Base-by-base conservation (phyloP, 768 basidiomycete genomes). In the Clathrus columnatus region DNA sequence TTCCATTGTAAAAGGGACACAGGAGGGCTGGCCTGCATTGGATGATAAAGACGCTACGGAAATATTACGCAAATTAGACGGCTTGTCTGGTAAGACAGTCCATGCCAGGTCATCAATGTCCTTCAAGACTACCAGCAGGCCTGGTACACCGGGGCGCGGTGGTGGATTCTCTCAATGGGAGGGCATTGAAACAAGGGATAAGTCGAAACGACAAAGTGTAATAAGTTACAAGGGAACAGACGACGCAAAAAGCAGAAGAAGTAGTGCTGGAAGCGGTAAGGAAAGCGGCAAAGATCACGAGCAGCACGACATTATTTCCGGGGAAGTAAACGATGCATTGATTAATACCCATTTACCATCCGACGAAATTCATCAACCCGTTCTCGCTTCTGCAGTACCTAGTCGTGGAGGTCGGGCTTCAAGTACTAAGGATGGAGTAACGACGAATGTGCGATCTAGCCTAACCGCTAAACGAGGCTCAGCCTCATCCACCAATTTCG, bases 31-130 rank as follows among this genome's bases (percentile, higher is more conserved):
- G 89, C 85, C 85, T 16, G 87, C 81, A 58, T 76, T 92, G 62
- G 86, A 91, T 62, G 91, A 94, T 64, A 84, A 89, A 62, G 85
- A 85, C 16, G 93, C 95, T 6, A 88, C 82, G 6, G 93, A 95
- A 63, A 91, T 91, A 7, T 74, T 99, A 30, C 81, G 93, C 53
- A 96, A 95, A 70, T 71, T 99, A 23, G 95, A 99, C 63, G 95
- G 95, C 0, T 67, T 96, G 10, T 80, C 80, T 10, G 85, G 85
- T 1, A 88, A 86, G 65, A 83, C 78, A 32, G 81, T 85, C 8
- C 80, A 87, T 48, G 81, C 87, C 10, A 80, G 90, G 23, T 84
- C 87, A 3, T 91, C 90, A 61, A 73, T 90, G 56, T 77, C 84
- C 66, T 75, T 86, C 48, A 75, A 79, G 7, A 78, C 76, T 62